Evolutionary conservation across 2,329 filamentous ascomycete genomes (phyloP), one percentile per base, ranked within the genome.

Genomic region (Cercospora citrullina): DNA sequence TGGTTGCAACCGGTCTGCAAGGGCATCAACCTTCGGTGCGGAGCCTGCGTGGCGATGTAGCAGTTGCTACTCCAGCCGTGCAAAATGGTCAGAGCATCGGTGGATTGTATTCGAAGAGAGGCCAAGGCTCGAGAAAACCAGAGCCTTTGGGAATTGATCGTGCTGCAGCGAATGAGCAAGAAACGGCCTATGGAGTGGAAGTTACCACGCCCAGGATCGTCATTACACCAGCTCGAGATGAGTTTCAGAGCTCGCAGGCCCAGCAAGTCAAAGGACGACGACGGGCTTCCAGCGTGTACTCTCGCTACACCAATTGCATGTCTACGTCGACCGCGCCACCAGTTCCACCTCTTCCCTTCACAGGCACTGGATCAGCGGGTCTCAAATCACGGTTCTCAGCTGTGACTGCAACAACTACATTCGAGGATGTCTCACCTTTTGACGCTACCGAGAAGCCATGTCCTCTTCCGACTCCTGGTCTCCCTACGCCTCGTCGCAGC

Each of bases 211-310:
- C 84, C 8, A 84, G 80, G 42, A 86, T 86, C 63, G 77, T 86
- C 30, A 82, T 86, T 57, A 86, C 85, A 2, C 84, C 85, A 45
- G 84, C 84, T 21, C 80, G 80, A 62, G 81, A 85, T 69, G 76
- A 80, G 48, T 82, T 82, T 23, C 88, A 85, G 71, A 88, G 85
- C 3, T 86, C 87, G 16, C 85, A 87, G 57, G 79, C 82, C 57
- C 78, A 79, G 3, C 59, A 64, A 7, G 30, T 45, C 18, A 61
- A 48, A 14, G 75, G 79, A n/a, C 57, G 62, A 28, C 82, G 84
- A 21, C 79, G 80, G 4, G 76, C 83, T 1, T 89, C 88, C 3
- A 90, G 87, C 72, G 76, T 90, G 12, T 91, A 90, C 74, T 90
- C 89, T 2, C 85, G 86, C 59, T 79, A 83, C 12, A 84, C 83